These are phyloP conservation scores for Alternaria hordeiaustralica DNA, from an alignment of 2,329 filamentous ascomycete species.

Conservation along the genomic window DNA sequence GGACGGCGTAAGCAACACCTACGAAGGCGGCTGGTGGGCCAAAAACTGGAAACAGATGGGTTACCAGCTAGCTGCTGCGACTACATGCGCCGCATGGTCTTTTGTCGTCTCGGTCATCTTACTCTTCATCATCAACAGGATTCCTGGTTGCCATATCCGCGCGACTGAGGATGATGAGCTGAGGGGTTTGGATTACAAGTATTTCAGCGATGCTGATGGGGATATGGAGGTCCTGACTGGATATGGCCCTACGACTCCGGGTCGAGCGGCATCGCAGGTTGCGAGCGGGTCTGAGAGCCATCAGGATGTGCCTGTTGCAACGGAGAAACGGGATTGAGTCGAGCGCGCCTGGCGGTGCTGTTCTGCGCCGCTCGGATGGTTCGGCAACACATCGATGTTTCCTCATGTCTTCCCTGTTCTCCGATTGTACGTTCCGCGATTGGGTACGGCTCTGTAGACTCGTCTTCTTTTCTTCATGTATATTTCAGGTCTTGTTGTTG, in stretches of 20 bases:
- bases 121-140: conserved; percentile 63
- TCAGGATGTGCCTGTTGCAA: conserved; percentile 24
- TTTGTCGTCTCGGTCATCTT: conserved; percentile 61
- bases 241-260: conserved; percentile 20
- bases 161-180: conserved; percentile 63
- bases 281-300: conserved; percentile 26
- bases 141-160: conserved; percentile 63
- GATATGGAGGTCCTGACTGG: conserved; percentile 33
- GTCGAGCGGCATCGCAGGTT: conserved; percentile 7
- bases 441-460: not conserved
- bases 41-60: conserved; percentile 63
- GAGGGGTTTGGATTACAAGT: conserved; percentile 60
- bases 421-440: not conserved
- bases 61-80: conserved; percentile 64
- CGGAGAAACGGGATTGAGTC: conserved; percentile 29
- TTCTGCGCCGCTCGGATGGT: not conserved
- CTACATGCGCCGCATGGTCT: conserved; percentile 62
- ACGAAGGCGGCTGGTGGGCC: conserved; percentile 60
- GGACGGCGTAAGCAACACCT: conserved; percentile 57
- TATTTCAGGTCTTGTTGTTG: not conserved
- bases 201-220: conserved; percentile 50
- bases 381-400: not conserved
- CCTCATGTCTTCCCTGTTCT: not conserved
- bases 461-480: not conserved
- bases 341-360: conserved; percentile 11